Base-by-base conservation (phyloP, 176 grass and related monocot genomes). In the Bolboschoenus planiculmis region DNA sequence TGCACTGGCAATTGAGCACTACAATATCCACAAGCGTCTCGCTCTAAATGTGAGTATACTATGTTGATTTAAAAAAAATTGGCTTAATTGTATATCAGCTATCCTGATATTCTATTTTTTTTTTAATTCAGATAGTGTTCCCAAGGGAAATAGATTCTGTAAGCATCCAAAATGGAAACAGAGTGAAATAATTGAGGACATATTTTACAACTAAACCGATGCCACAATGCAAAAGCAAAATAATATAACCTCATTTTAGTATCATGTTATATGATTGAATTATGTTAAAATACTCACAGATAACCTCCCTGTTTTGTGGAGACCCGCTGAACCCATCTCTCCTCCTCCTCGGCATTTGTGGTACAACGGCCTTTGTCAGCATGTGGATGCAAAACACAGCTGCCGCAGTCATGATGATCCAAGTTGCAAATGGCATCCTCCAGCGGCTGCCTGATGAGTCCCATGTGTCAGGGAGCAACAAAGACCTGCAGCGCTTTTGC, bases 331-430 rank as follows among this genome's bases (percentile, higher is more conserved):
- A 85, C 59, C 94, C 94, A 14, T 14, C 85, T 30, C 78, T 91
- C 62, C 85, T 97, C 82, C 85, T 97, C 14, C 87, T 97, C 20
- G 94, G 94, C 18, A 88, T 91, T 87, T 86, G 83, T 21, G 90
- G 86, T 42, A 97, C 90, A 21, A 92, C 90, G 1, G 20, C 83
- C 14, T 94, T 94, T 76, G 26, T 94, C 56, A 94, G 92, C 88
- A 94, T 97, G 91, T 97, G 94, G 94, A 97, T 97, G 88, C 92
- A 97, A 83, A 97, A 94, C 91, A 97, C 94, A 76, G 55, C 94
- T 0, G 86, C 92, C 42, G 88, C 92, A 2, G 83, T 97, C 29
- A 97, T 97, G 94, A 97, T 97, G 90, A 94, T 94, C 74, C 92
- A 88, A 1, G 90, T 97, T 24, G 94, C 91, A 3, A 97, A 81